phyloP scores from a whole-genome alignment of 768 basidiomycete species.

The Calvatia gigantea region DNA sequence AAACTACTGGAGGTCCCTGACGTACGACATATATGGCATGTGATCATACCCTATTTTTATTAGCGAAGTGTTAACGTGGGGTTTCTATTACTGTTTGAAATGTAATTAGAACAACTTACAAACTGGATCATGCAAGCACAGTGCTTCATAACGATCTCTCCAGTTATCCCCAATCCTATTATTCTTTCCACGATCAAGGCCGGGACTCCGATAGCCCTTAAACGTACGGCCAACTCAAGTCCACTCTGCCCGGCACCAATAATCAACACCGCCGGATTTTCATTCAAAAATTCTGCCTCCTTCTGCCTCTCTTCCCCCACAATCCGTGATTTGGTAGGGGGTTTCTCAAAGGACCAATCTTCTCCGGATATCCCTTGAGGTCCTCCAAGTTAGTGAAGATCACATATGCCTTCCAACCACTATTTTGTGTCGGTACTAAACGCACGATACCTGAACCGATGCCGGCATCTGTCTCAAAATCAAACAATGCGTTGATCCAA shows the following conservation, averaged over 20 bases:
- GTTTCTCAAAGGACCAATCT: conserved; percentile 36
- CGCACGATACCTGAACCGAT: conserved; percentile 40
- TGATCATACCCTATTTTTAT: conserved; percentile 28
- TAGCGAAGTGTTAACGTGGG: neutral
- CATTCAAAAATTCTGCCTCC: conserved; percentile 37
- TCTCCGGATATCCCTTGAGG: conserved; percentile 42
- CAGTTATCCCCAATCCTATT: conserved; percentile 55
- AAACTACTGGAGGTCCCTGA: conserved; percentile 2
- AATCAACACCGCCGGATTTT: conserved; percentile 50
- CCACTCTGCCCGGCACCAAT: conserved; percentile 63
- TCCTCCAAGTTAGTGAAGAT: conserved; percentile 48
- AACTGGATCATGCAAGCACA: conserved; percentile 53
- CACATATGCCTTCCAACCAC: conserved; percentile 48
- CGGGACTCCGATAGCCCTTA: conserved; percentile 51
- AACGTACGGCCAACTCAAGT: conserved; percentile 54
- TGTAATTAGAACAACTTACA: conserved; percentile 38
- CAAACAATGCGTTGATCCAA: conserved; percentile 46
- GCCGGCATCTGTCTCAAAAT: conserved; percentile 41
- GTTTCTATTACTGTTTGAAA: neutral
- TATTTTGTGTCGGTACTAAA: conserved; percentile 33
- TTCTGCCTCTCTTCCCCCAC: conserved; percentile 40
- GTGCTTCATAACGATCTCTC: conserved; percentile 55
- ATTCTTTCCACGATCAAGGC: conserved; percentile 58
- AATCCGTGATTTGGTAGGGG: conserved; percentile 39
- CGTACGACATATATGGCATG: conserved; percentile 12